phyloP scores from a whole-genome alignment of 1,284 basidiomycete genomes.

The Phaffia rhodozyma region DNA sequence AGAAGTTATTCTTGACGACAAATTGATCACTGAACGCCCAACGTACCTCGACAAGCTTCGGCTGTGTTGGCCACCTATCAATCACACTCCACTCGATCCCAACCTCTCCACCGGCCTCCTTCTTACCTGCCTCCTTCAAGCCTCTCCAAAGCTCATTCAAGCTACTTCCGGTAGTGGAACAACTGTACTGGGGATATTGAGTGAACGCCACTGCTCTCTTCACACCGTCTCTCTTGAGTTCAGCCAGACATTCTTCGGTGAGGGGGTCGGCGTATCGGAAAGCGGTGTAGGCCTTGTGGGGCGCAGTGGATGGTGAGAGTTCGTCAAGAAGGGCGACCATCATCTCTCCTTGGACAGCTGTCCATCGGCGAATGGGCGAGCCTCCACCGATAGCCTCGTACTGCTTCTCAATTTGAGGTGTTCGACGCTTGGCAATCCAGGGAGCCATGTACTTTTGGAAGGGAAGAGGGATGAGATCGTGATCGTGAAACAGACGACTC shows the following conservation, averaged over 20 bases:
- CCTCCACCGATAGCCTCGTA: slow-evolving; percentile 93
- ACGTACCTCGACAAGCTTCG: slow-evolving; percentile 79
- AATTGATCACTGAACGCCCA: no score
- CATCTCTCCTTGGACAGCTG: slow-evolving; percentile 71
- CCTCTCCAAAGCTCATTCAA: slow-evolving; percentile 76
- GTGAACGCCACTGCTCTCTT: slow-evolving; percentile 89
- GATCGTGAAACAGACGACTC: slow-evolving; percentile 84
- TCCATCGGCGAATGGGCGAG: slow-evolving; percentile 92
- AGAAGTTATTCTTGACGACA: background rate
- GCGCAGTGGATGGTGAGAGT: slow-evolving; percentile 78
- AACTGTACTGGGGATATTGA: slow-evolving; percentile 98
- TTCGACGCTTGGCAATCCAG: slow-evolving; percentile 77
- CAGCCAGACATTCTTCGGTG: slow-evolving; percentile 66
- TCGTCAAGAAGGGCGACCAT: slow-evolving; percentile 91
- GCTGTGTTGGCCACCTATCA: slow-evolving; percentile 93
- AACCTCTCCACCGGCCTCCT: slow-evolving; percentile 42
- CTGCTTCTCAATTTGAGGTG: slow-evolving; percentile 88
- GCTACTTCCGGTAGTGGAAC: slow-evolving; percentile 93
- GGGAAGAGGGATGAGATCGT: slow-evolving; percentile 91
- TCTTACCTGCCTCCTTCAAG: slow-evolving; percentile 42
- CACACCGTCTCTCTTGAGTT: slow-evolving; percentile 85
- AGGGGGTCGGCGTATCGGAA: slow-evolving; percentile 88
- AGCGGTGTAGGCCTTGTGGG: slow-evolving; percentile 90
- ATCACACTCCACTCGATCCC: slow-evolving; percentile 90
- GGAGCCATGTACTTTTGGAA: slow-evolving; percentile 82